These are phyloP conservation scores for Thermothelomyces thermophilus DNA, from an alignment of 2,329 filamentous ascomycete species.

Conservation along the genomic window DNA sequence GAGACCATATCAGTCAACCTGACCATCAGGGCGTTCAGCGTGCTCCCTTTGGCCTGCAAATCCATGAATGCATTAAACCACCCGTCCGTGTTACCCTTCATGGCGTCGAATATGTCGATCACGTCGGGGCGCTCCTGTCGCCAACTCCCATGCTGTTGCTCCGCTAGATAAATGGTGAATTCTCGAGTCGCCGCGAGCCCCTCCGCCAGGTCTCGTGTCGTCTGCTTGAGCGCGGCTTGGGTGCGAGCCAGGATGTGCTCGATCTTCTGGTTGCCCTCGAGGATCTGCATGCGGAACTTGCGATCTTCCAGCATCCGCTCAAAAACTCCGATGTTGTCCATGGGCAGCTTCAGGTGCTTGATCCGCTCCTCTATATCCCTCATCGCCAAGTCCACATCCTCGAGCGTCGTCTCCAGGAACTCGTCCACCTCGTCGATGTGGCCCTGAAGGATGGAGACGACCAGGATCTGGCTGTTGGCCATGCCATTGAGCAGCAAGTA, in stretches of 20 bases:
- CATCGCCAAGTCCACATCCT: constrained; percentile 74
- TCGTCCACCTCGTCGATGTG: constrained; percentile 93
- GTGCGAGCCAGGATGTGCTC: constrained; percentile 84
- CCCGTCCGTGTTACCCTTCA: constrained; percentile 87
- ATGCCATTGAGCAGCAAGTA: constrained; percentile 78
- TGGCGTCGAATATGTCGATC: constrained; percentile 72
- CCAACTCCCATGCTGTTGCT: constrained; percentile 56
- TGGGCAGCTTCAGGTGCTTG: constrained; percentile 71
- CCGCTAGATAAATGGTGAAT: constrained; percentile 67
- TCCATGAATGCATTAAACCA: constrained; percentile 78
- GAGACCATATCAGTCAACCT: constrained; percentile 70
- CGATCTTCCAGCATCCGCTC: constrained; percentile 83
- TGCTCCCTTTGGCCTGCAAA: constrained; percentile 64
- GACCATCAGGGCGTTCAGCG: constrained; percentile 61
- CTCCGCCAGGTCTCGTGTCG: constrained; percentile 70
- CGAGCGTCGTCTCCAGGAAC: constrained; percentile 77
- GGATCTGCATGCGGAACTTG: constrained; percentile 71
- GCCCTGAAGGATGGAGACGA: constrained; percentile 79
- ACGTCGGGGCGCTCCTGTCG: constrained; percentile 56
- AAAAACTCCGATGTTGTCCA: constrained; percentile 76
- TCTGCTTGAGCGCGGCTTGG: constrained; percentile 65
- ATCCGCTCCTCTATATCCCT: constrained; percentile 75
- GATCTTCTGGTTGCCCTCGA: constrained; percentile 84
- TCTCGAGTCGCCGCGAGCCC: constrained; percentile 70
- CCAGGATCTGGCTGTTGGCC: constrained; percentile 82